Evolutionary conservation across 768 basidiomycete genomes (phyloP).

Genomic region (Tremella fuciformis): DNA sequence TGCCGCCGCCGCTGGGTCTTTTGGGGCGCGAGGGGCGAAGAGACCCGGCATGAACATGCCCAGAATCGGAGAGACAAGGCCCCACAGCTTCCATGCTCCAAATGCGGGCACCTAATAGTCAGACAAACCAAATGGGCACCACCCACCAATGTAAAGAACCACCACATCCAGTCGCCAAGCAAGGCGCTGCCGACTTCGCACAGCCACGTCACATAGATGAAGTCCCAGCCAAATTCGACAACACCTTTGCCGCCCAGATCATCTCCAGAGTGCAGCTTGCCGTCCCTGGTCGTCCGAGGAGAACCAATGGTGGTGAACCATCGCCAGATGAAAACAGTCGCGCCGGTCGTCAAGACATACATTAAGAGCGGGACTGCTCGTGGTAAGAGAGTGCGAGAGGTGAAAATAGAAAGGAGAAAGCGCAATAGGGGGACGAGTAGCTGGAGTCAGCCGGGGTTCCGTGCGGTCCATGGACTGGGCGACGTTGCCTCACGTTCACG

Average conservation of each 20-base stretch:
- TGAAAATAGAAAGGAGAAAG: constrained; percentile 31
- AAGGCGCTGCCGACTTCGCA: constrained; percentile 43
- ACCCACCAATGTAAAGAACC: constrained; percentile 44
- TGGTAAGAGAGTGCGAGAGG: constrained; percentile 23
- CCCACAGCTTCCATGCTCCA: constrained; percentile 47
- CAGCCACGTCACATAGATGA: constrained; percentile 49
- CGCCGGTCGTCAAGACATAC: constrained; percentile 24
- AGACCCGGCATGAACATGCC: constrained; percentile 45
- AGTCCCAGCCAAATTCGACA: constrained; percentile 48
- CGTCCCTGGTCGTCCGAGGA: constrained; percentile 24
- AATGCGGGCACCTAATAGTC: constrained; percentile 40
- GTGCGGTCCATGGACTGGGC: background rate
- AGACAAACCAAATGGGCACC: background rate
- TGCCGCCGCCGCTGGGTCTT: constrained; percentile 12
- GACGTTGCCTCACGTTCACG: constrained; percentile 34
- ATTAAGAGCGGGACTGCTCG: constrained; percentile 22
- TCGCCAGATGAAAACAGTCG: constrained; percentile 37
- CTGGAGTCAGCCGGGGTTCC: constrained; percentile 10
- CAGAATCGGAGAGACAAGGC: constrained; percentile 36
- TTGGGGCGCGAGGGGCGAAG: constrained; percentile 35
- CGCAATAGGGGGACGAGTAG: constrained; percentile 18
- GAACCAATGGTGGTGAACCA: constrained; percentile 44
- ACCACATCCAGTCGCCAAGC: constrained; percentile 48
- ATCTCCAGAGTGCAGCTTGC: constrained; percentile 34
- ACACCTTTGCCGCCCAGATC: constrained; percentile 47